Base-by-base conservation (phyloP, 1,284 basidiomycete genomes). In the Peniophora sp. region DNA sequence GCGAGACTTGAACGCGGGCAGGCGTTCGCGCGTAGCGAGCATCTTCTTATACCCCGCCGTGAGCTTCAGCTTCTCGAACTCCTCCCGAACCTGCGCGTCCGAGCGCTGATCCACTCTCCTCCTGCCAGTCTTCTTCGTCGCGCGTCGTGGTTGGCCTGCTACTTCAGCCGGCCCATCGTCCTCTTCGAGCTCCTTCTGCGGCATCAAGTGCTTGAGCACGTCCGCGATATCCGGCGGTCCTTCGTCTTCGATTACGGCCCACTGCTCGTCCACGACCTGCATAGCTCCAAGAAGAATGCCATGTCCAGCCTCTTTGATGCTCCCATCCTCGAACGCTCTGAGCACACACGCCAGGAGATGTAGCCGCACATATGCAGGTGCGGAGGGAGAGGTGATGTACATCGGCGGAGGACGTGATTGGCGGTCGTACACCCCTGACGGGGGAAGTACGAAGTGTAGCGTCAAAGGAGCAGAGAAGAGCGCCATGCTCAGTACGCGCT, bases 321-420 rank as follows among this genome's bases (percentile, higher is more conserved):
- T 75, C 2, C 72, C 74, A 14, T 68, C 67, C 53, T 77, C 68
- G 64, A 85, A 74, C 9, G 74, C 75, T 3, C 62, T 53, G 8
- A 91, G 69, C 14, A 91, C 70, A 37, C 73, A 72, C 2, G 81
- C 77, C n/a, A 92, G 76, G 15, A 97, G 75, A 58, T 96, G 83
- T 0, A 97, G 78, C 32, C 91, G 83, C 54, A 97, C 74, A 64
- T 97, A 97, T 0, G 92, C 78, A 0, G 94, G 81, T 5, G 89
- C 71, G 0, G 78, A 78, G 0, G 68, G 62, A 1, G 92, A 93
- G 0, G 85, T 78, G 51, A 97, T 68, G 62, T 85, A 95, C 65
- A 94, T 81, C 0, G 81, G 68, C 0, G 92, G 92, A 3, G 81
- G 72, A 53, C 74, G 74, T 3, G 70, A 71, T 43, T 73, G 63